Evolutionary conservation across 441 rosid genomes (phyloP), one percentile per base, ranked within the genome.

Genomic region (Raphanus hybrid): DNA sequence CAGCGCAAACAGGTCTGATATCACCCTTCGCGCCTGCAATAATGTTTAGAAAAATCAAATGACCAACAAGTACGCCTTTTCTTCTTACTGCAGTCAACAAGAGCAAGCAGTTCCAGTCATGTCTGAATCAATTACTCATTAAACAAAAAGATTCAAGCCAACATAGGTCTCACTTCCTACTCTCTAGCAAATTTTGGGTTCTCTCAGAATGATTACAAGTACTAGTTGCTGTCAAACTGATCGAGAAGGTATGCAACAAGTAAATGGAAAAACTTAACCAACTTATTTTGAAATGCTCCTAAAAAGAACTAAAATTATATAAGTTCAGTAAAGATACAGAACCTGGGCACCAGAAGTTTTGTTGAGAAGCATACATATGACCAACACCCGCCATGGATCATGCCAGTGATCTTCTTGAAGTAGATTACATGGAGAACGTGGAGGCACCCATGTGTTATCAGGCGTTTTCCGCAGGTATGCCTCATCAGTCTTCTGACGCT

Each of bases 351-450:
- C 90, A 32, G 86, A 74, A 1, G 98, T 90, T 70, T 64, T 76
- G 82, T 91, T 93, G 62, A 93, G 96, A 76, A 91, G 94, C 91
- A 90, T 89, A 70, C 94, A 91, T 62, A 91, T 91, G 70, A 90
- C 84, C 78, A 93, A 74, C 11, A 93, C 92, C 60, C 89, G 86
- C 98, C 95, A 90, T 34, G 96, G 94, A 69, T 93, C 97, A 67
- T 80, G 84, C 26, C 80, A 81, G 71, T 91, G 93, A 75, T 82
- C 78, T 80, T 91, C 91, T 75, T 90, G 97, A 63, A 91, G 86
- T 9, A 90, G 86, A 37, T 77, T 75, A 61, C 76, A 67, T n/a
- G 72, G 79, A 16, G 93, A 90, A 54, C 80, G 80, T 2, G 95
- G 97, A 26, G 96, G 95, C 60, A 58, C 81, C 97, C 95, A 90